Evolutionary conservation across 208 protist species (phyloP).

Genomic region (Wallacemonas sp.): DNA sequence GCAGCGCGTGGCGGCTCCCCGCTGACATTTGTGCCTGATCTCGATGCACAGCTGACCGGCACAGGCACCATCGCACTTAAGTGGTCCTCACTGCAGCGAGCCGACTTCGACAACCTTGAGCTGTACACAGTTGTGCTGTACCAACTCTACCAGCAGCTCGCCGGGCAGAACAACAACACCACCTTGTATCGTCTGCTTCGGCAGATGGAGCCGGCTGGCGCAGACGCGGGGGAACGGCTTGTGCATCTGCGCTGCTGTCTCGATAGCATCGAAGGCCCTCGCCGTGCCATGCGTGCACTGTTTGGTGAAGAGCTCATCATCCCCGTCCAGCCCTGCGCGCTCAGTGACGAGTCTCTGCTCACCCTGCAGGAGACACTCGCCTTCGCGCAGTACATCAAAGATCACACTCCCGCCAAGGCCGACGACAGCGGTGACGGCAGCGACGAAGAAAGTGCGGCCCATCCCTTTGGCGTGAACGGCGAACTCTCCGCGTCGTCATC

Average conservation of each 20-base stretch:
- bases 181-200: not conserved
- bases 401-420: not conserved
- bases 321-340: not conserved
- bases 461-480: no score
- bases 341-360: not conserved
- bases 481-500: no score
- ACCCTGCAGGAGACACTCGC: not conserved
- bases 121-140: constrained; percentile 11
- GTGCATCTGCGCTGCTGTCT: constrained; percentile 4
- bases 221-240: not conserved
- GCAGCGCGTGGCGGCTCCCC: no score
- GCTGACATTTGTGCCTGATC: no score
- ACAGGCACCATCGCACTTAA: not conserved
- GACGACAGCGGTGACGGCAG: no score
- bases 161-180: not conserved
- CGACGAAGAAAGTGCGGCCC: no score
- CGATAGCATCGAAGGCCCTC: not conserved
- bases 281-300: not conserved
- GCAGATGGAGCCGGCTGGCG: constrained; percentile 1
- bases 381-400: constrained; percentile 5
- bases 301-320: constrained; percentile 2
- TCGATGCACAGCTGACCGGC: no score
- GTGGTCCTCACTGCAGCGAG: not conserved
- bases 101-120: not conserved
- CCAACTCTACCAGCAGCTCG: constrained; percentile 3